Evolutionary conservation across 2,329 filamentous ascomycete genomes (phyloP).

Genomic region (Bertia moriformis): DNA sequence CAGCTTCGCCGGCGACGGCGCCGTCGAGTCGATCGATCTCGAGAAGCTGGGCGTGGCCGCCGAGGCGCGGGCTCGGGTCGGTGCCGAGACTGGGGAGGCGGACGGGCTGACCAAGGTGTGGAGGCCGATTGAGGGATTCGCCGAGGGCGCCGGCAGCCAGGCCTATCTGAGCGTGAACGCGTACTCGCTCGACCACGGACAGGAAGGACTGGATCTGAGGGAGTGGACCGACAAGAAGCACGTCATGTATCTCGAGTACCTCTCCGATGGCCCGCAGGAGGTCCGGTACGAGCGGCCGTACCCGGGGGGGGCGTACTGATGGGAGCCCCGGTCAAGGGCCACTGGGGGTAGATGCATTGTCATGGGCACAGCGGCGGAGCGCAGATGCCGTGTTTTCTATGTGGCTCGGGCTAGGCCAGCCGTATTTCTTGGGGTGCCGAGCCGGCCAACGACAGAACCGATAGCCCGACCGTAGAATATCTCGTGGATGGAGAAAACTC

Average conservation of each 20-base stretch:
- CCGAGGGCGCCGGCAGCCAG: too few relatives aligned
- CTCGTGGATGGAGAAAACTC: too few relatives aligned
- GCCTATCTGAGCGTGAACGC: slow-evolving; percentile 22
- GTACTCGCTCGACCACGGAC: slow-evolving; percentile 17
- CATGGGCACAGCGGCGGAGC: too few relatives aligned
- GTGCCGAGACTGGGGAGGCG: slow-evolving; percentile 5
- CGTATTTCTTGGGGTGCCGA: too few relatives aligned
- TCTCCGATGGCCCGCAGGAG: background rate
- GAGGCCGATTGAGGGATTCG: slow-evolving; percentile 13
- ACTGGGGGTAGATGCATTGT: too few relatives aligned
- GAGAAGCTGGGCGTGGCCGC: slow-evolving; percentile 5
- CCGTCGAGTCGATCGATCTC: slow-evolving; percentile 10
- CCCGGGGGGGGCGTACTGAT: background rate
- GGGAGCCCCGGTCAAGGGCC: too few relatives aligned
- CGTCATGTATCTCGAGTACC: slow-evolving; percentile 9
- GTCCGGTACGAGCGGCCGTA: background rate
- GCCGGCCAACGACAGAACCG: too few relatives aligned
- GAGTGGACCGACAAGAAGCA: slow-evolving; percentile 18
- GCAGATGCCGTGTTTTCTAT: too few relatives aligned
- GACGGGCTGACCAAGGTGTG: slow-evolving; percentile 10
- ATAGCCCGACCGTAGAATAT: too few relatives aligned
- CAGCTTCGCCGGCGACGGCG: slow-evolving; percentile 18
- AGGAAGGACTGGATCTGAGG: slow-evolving; percentile 20
- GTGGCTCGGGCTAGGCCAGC: too few relatives aligned
- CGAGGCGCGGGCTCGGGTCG: slow-evolving; percentile 2